Evolutionary conservation across 305 asterid genomes (phyloP), one percentile per base, ranked within the genome.

Genomic region (Fraxinus albicans): DNA sequence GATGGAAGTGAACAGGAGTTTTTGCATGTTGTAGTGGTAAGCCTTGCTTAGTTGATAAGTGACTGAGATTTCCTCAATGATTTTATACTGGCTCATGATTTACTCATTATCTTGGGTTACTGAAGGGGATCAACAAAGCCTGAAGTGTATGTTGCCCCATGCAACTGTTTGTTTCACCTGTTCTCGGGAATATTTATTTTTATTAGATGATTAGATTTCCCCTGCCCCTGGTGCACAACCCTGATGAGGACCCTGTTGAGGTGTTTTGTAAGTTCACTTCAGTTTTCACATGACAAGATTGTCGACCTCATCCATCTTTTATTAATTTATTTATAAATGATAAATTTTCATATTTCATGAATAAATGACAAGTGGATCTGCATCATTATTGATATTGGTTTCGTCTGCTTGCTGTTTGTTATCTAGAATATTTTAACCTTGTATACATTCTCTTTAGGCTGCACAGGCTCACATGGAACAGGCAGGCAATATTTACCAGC

Each of bases 401-500:
- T 65, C n/a, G 13, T 65, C 73, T 65, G 35, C n/a, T 27, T 7
- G 73, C 17, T 17, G 25, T 65, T 80, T 72, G 31, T 60, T 83
- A 13, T 36, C 27, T 78, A 76, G 53, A 29, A 77, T 82, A 21
- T 65, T 70, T 72, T 4, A 33, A 5, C 42, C 12, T 12, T 15
- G 40, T 72, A 31, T 31, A 1, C 12, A 31, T 33, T 72, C 25
- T 33, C 25, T 77, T 73, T 89, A 96, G 99, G 97, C 90, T 73
- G 98, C 98, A 17, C 97, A 90, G 85, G 80, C 85, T 15, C 95
- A 73, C 31, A 90, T 95, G 8, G 97, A 92, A 80, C 93, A 86
- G 85, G 95, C 90, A 1, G 88, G 77, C 67, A 80, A 78, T 84
- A 86, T 92, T n/a, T 88, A 87, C 86, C 74, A 88, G 78, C 92